Evolutionary conservation across 2,329 filamentous ascomycete genomes (phyloP), one percentile per base, ranked within the genome.

Genomic region (Thielaviopsis euricoi): DNA sequence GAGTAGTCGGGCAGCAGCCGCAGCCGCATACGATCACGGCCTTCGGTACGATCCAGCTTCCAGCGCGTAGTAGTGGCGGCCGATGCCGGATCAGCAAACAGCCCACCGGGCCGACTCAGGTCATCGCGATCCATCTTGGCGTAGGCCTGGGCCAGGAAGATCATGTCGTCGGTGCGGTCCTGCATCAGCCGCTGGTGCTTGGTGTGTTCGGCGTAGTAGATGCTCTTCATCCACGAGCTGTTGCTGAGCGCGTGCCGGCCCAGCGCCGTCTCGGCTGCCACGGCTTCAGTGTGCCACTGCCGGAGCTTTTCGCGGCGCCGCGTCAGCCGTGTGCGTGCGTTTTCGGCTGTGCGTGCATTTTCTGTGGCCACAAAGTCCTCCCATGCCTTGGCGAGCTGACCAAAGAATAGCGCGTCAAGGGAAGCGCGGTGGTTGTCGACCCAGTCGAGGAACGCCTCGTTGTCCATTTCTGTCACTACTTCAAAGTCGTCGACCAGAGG

Each of bases 41-140:
- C 91, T 72, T 98, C 93, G 0, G 93, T 97, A 65, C 94, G 85
- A 67, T 98, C 93, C 15, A 98, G 79, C 65, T 91, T 89, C 91
- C 91, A 98, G 68, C 86, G 94, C 0, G 76, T 74, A n/a, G n/a
- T n/a, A n/a, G n/a, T n/a, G n/a, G n/a, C n/a, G 1, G 78, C 69
- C 2, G 76, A 73, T 0, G 78, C 73, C 5, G 55, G 46, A 43
- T 85, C 80, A 55, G 85, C 82, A 60, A 95, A 86, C 0, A 97
- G 77, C 1, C 87, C 90, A 25, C 88, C 89, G 1, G 89, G 87
- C 21, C 89, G 81, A 62, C 79, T 80, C 58, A 96, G 73, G 59
- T 91, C 85, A 60, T 91, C 85, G 58, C 84, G 77, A 59, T 91
- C 83, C 71, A 97, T 85, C 66, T 85, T 89, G 5, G 80, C 78